Evolutionary conservation across 2,329 filamentous ascomycete genomes (phyloP).

Genomic region (Ilyonectria robusta): DNA sequence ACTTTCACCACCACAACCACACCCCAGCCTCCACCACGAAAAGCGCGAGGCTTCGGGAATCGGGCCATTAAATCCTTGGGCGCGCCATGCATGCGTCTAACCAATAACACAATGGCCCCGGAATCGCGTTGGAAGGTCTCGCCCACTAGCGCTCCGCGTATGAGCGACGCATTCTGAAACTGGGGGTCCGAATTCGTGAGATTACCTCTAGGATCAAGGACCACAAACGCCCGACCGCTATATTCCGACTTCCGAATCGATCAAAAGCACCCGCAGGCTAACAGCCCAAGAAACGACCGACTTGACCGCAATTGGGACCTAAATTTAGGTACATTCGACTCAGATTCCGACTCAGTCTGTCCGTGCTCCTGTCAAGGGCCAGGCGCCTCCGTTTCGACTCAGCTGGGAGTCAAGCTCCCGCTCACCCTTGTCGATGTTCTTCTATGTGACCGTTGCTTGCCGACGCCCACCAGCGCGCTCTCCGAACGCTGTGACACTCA

Average conservation of each 20-base stretch:
- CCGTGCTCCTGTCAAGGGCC: neutral
- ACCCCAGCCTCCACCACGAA: neutral
- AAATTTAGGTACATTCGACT: neutral
- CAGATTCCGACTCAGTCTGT: neutral
- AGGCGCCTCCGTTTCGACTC: neutral
- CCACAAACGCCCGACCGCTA: neutral
- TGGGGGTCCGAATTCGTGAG: neutral
- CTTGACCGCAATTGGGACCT: neutral
- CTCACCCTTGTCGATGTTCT: neutral
- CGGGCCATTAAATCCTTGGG: neutral
- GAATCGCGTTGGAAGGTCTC: neutral
- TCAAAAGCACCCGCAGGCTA: neutral
- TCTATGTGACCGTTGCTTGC: neutral
- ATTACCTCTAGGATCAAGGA: neutral
- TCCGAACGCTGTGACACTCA: neutral
- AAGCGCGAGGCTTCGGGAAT: constrained; percentile 2
- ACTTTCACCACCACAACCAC: neutral
- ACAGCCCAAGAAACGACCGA: neutral
- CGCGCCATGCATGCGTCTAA: neutral
- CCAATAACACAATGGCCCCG: neutral
- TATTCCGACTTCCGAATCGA: constrained; percentile 2
- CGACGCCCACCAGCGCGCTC: neutral
- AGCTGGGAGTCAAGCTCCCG: neutral
- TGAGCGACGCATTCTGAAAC: constrained; percentile 18
- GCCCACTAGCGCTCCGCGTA: constrained; percentile 4